Conservation (phyloP, 805 yeast species). For the Metschnikowia hibisci region DNA sequence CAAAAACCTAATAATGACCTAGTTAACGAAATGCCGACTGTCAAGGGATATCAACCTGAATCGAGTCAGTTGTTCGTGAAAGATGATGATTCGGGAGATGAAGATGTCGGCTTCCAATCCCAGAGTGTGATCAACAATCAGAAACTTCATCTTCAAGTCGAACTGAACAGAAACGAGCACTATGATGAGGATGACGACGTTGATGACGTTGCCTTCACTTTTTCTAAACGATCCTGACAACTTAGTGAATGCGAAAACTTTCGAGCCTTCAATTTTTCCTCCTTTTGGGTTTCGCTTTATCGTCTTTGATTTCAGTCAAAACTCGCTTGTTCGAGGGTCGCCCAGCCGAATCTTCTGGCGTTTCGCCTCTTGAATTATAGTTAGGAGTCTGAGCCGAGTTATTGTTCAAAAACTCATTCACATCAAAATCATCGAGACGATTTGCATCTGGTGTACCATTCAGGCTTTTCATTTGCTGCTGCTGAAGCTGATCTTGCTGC, state of each 20-base stretch:
- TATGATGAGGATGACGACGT: constrained; percentile 8
- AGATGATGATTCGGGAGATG: constrained; percentile 6
- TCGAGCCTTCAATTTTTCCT: neutral
- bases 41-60: constrained; percentile 17
- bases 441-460: constrained; percentile 7
- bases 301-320: constrained; percentile 13
- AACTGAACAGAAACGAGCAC: neutral
- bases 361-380: neutral
- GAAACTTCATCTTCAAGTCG: neutral
- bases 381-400: constrained; percentile 6
- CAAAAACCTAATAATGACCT: constrained; percentile 8
- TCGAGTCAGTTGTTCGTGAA: constrained; percentile 14
- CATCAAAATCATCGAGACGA: constrained; percentile 29
- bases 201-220: constrained; percentile 13
- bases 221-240: constrained; percentile 10
- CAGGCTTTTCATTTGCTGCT: constrained; percentile 12
- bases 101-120: neutral
- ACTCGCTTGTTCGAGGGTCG: constrained; percentile 7
- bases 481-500: constrained; percentile 18
- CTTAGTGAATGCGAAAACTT: neutral
- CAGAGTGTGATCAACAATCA: neutral
- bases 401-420: constrained; percentile 27
- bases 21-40: constrained; percentile 14
- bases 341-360: neutral
- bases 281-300: constrained; percentile 1